Base-by-base conservation (phyloP, 345 rosid genomes). In the Camelina hispida region DNA sequence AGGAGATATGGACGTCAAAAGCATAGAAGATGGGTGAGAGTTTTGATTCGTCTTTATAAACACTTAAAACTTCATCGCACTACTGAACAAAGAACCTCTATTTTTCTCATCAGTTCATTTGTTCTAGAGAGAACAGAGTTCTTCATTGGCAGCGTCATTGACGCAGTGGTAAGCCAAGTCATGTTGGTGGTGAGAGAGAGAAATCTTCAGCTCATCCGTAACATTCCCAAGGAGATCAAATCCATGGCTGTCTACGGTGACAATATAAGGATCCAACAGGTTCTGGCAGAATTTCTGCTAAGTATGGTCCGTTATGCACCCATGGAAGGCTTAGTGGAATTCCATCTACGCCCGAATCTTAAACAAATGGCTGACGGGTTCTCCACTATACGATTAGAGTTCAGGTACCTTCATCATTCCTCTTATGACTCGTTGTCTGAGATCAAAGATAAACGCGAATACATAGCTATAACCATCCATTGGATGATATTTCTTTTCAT, bases 111-210 rank as follows among this genome's bases (percentile, higher is more conserved):
- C 68, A 91, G 95, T 66, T 88, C 91, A 47, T 68, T 90, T 84
- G 86, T 85, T 86, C 83, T 94, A 79, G 96, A 91, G 79, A 90
- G 81, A 83, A 77, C 81, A 32, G 97, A 90, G 68, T 94, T 91
- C 85, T 85, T 81, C 20, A 84, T 94, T 15, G 93, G 89, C 56
- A 83, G 85, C 76, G 89, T 94, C 64, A 87, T 90, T 69, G 85
- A 90, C 76, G 95, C 96, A 34, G 97, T 94, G 65, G 89, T 91
- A 71, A 90, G 96, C 88, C 97, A 94, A 90, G 93, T 86, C 52
- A 88, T 88, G 95, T 63, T 86, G 51, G 72, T 86, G 73, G 74
- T 90, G 71, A 83, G 87, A 77, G 93, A 87, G 81, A 87, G 87
- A 82, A 86, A 82, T 66, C 81, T 94, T 20, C 90, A 93, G 72